Evolutionary conservation across 352 stramenopile genomes (phyloP), one percentile per base, ranked within the genome.

Genomic region (Globisporangium heterothallicum): DNA sequence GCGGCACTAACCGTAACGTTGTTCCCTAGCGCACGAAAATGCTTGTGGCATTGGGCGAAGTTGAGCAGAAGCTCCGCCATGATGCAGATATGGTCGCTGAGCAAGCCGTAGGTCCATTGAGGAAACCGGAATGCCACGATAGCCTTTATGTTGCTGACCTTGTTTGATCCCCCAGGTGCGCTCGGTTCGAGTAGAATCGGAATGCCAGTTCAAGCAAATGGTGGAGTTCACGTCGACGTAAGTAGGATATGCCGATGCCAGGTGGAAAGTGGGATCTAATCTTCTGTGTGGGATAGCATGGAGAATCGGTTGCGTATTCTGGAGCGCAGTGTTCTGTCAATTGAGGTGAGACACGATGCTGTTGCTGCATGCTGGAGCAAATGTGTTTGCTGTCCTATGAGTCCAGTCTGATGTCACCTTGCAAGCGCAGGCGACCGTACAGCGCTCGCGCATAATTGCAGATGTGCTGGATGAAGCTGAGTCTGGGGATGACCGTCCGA

Each of bases 51-150:
- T 52, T 79, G 1, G 53, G 62, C 9, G 61, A 74, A 52, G 64
- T 76, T 1, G 70, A 79, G 30, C 58, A 62, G 18, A 74, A 74
- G 34, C 49, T 79, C 3, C 58, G 65, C 0, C 53, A 70, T 13
- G 70, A 79, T 22, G 66, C 64, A 5, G 64, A 74, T 38, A 43
- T 58, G 13, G 58, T 68, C 2, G 58, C 62, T 10, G 61, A 73
- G 22, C 59, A 70, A 47, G 68, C 68, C 24, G 68, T 77, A 56
- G 19, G 58, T 56, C 8, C 46, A 53, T 14, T 10, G 6, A 3
- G n/a, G 2, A 18, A 4, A 16, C 29, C 29, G n/a, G n/a, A 50
- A 35, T 50, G 32, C 9, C 12, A 18, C 32, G 10, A 10, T 18
- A 38, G 6, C 14, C 32, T 18, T 19, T 25, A 6, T 57, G 18